These are phyloP conservation scores for Podospora fimiseda DNA, from an alignment of 495 filamentous ascomycete species.

Conservation along the genomic window DNA sequence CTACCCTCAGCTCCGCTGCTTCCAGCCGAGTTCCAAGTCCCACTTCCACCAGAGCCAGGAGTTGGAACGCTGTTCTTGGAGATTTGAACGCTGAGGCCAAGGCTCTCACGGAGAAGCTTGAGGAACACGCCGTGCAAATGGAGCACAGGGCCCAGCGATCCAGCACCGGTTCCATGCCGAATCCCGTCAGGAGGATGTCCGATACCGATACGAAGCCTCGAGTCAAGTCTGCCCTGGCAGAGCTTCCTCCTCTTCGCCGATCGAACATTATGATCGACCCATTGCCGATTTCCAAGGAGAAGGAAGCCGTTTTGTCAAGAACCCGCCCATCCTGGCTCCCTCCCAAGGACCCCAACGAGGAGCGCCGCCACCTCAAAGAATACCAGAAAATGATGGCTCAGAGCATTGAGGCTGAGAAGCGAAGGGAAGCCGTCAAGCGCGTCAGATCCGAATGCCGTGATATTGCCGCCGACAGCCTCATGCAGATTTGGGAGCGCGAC, in stretches of 20 bases:
- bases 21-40: conserved; percentile 26
- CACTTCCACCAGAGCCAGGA: conserved; percentile 60
- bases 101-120: conserved; percentile 80
- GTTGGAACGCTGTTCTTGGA: conserved; percentile 73
- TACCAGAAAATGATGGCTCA: conserved; percentile 90
- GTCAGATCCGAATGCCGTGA: conserved; percentile 44
- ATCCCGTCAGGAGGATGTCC: conserved; percentile 30
- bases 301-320: conserved; percentile 82
- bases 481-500: conserved; percentile 80
- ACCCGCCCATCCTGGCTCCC: conserved; percentile 94
- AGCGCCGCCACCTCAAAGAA: conserved; percentile 82
- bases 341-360: conserved; percentile 88
- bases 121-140: conserved; percentile 69
- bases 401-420: conserved; percentile 62
- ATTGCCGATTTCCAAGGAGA: conserved; percentile 91
- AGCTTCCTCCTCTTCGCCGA: conserved; percentile 76
- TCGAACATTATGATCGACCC: conserved; percentile 96
- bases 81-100: conserved; percentile 83
- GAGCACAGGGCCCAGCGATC: conserved; percentile 37
- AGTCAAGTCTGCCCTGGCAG: conserved; percentile 48
- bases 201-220: conserved; percentile 51
- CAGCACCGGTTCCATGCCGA: conserved; percentile 28
- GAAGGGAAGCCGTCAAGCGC: conserved; percentile 44
- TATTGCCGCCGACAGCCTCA: conserved; percentile 59
- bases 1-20: conserved; percentile 17